phyloP scores from a whole-genome alignment of 495 filamentous ascomycete genomes.

The Aspergillus indologenus region DNA sequence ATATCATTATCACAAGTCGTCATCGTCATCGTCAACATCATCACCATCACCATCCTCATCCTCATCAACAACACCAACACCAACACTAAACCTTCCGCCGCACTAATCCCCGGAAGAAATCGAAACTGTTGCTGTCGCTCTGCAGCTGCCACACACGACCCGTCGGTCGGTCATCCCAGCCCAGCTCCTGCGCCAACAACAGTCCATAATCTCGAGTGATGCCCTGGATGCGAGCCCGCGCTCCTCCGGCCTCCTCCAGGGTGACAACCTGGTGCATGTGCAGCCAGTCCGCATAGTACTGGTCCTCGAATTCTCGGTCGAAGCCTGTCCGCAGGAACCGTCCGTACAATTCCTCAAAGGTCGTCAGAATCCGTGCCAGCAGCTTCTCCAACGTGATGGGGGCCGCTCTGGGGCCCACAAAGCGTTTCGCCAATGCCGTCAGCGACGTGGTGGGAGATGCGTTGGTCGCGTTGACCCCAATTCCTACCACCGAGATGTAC shows the following conservation, averaged over 20 bases:
- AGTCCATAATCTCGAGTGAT: slow-evolving; percentile 88
- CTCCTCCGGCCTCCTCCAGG: slow-evolving; percentile 78
- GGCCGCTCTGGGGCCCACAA: slow-evolving; percentile 33
- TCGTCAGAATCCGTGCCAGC: slow-evolving; percentile 75
- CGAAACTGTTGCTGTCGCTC: slow-evolving; percentile 97
- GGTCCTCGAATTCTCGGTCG: slow-evolving; percentile 62
- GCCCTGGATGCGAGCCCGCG: slow-evolving; percentile 75
- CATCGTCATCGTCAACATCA: background rate
- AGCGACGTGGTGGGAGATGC: slow-evolving; percentile 82
- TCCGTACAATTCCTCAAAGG: slow-evolving; percentile 74
- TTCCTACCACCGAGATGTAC: slow-evolving; percentile 85
- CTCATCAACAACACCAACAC: background rate
- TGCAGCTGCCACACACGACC: slow-evolving; percentile 81
- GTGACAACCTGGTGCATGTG: slow-evolving; percentile 88
- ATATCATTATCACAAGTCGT: background rate
- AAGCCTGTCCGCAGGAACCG: slow-evolving; percentile 73
- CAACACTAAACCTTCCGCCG: slow-evolving; percentile 61
- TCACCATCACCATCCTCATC: background rate
- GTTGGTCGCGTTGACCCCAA: slow-evolving; percentile 88
- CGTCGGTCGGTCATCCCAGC: slow-evolving; percentile 65
- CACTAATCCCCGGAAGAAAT: slow-evolving; percentile 89
- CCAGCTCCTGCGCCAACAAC: slow-evolving; percentile 77
- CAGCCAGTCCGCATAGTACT: slow-evolving; percentile 87
- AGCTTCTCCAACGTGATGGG: slow-evolving; percentile 77
- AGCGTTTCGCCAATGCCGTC: slow-evolving; percentile 58